Base-by-base conservation (phyloP, 75 land plant species). In the Cupressus sempervirens region DNA sequence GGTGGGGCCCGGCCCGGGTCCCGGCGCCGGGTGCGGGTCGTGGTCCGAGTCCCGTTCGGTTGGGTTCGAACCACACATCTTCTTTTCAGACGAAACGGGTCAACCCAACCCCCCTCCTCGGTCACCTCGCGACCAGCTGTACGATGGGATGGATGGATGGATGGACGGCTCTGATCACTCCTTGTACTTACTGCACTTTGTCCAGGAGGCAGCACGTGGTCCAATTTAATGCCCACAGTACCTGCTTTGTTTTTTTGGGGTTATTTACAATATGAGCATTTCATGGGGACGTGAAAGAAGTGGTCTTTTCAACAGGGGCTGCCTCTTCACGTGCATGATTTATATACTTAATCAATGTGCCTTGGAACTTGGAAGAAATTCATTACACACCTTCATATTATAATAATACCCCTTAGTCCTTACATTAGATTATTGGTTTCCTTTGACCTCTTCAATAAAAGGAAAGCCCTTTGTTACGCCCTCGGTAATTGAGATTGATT, bases 191-290 rank as follows among this genome's bases (percentile, higher is more conserved):
- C 68, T 29, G 73, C 1, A 1, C 0, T 29, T 68, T 29, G 32
- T 8, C 73, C 73, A 29, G 73, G 73, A 29, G 73, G 73, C 73
- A 68, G 73, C 73, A 68, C 73, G 29, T 68, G 29, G 73, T 68
- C 29, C 32, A 29, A 68, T 68, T 68, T 68, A 68, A 68, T 68
- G 34, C 73, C 73, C 73, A 68, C 73, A 13, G 73, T 68, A 23
- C 73, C 73, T 68, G 73, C 73, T 29, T 9, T 0, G 45, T 1
- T 0, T 68, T 68, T 68, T 68, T 29, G 52, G 52, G 11, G 53
- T 50, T 50, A 50, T 50, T 50, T 50, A 50, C 12, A 50, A 50
- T 50, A 50, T 50, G 12, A 13, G 15, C 15, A 50, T 48, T 48
- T 48, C 52, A 48, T 48, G 52, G 53, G 53, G 53, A 50, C 53